Conservation (phyloP, 805 yeast genomes). For the Starmerella bombi region DNA sequence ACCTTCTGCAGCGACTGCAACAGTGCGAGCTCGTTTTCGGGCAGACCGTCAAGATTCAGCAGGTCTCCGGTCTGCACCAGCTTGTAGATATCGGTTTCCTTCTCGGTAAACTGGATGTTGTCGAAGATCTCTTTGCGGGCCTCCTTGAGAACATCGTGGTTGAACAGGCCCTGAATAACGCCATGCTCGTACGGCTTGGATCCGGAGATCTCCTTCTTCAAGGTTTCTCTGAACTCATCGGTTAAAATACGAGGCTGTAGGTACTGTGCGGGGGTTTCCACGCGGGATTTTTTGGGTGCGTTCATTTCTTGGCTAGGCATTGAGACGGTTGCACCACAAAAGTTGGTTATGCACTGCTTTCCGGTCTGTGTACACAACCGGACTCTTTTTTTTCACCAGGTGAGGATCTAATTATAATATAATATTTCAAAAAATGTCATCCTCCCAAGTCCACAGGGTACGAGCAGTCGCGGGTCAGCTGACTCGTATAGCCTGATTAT, state of each 20-base stretch:
- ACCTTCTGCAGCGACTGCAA: conserved; percentile 65
- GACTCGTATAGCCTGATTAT: no score
- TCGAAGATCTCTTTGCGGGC: conserved; percentile 75
- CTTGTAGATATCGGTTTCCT: conserved; percentile 94
- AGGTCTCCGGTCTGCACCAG: conserved; percentile 76
- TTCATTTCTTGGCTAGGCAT: conserved; percentile 3
- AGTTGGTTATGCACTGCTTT: no score
- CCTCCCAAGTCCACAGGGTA: no score
- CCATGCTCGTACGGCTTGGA: conserved; percentile 89
- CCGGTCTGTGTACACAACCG: no score
- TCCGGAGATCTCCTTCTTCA: conserved; percentile 29
- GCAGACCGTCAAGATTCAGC: conserved; percentile 79
- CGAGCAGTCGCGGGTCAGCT: no score
- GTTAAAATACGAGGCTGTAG: conserved; percentile 10
- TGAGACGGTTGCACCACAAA: no score
- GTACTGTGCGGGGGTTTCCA: conserved; percentile 3
- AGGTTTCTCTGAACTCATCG: conserved; percentile 10
- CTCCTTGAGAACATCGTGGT: conserved; percentile 60
- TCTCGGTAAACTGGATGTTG: conserved; percentile 79
- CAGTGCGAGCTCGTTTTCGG: conserved; percentile 57
- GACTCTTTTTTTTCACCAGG: no score
- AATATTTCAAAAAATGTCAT: no score
- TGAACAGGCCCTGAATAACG: conserved; percentile 54
- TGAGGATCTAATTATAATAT: no score
- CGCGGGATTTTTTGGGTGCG: conserved; percentile 1